These are phyloP conservation scores for Usnea hakonensis DNA, from an alignment of 495 filamentous ascomycete species.

Conservation along the genomic window DNA sequence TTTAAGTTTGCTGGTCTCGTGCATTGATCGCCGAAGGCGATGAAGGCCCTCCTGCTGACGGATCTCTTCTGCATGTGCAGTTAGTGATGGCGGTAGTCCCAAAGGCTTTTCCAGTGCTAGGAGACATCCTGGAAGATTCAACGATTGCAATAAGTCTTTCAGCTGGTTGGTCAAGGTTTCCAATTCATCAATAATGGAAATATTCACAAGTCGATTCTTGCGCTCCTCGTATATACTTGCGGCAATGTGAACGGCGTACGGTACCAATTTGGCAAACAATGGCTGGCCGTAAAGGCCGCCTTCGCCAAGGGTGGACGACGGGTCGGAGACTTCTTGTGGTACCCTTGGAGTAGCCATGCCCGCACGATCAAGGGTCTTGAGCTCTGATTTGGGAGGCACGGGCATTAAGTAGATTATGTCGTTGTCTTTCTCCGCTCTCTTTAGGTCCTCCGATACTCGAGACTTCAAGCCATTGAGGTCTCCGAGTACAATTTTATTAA, in stretches of 20 bases:
- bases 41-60: constrained; percentile 83
- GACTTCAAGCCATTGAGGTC: constrained; percentile 80
- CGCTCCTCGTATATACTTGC: constrained; percentile 93
- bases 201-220: constrained; percentile 79
- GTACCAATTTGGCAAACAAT: constrained; percentile 85
- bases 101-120: constrained; percentile 94
- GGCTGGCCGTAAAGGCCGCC: constrained; percentile 72
- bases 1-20: constrained; percentile 81
- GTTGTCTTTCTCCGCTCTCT: constrained; percentile 92
- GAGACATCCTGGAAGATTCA: constrained; percentile 87
- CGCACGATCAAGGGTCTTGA: constrained; percentile 77
- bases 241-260: constrained; percentile 90
- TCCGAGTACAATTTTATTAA: constrained; percentile 73
- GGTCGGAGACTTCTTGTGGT: constrained; percentile 75
- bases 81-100: constrained; percentile 74
- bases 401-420: constrained; percentile 83
- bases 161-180: constrained; percentile 73
- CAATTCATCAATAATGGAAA: constrained; percentile 73
- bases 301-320: constrained; percentile 69
- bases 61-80: constrained; percentile 89
- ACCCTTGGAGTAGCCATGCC: constrained; percentile 78
- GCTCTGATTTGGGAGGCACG: constrained; percentile 81
- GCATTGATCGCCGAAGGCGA: constrained; percentile 64
- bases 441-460: constrained; percentile 76
- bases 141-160: constrained; percentile 68